Conservation (phyloP, 2,329 filamentous ascomycete species). For the Calonectria ilicicola region DNA sequence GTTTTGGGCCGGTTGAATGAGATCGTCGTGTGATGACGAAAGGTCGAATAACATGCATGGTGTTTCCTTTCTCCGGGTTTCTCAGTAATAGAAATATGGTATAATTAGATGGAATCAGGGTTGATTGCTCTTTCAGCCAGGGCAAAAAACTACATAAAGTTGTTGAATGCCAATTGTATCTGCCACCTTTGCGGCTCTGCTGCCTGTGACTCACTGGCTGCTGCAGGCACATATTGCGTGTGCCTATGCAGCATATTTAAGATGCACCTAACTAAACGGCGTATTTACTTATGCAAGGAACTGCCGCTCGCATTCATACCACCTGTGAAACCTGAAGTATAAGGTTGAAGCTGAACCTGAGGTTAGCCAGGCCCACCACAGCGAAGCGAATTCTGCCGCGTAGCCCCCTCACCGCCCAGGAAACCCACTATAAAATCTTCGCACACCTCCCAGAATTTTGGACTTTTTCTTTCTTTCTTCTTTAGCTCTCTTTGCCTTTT, state of each 20-base stretch:
- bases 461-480: constrained; percentile 46
- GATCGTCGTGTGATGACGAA: background rate
- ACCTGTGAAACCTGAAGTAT: background rate
- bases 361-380: background rate
- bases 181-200: background rate
- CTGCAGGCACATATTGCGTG: background rate
- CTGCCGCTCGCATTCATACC: background rate
- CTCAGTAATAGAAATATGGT: background rate
- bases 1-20: constrained; percentile 12
- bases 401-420: constrained; percentile 41
- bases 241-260: background rate
- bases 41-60: background rate
- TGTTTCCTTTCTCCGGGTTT: background rate
- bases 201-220: background rate
- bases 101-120: background rate
- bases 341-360: background rate
- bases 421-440: constrained; percentile 34
- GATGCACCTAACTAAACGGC: background rate
- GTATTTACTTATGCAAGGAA: background rate
- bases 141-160: too few species aligned
- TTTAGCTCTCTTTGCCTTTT: constrained; percentile 64
- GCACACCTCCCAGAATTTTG: constrained; percentile 22
- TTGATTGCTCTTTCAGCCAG: background rate
- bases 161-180: background rate
- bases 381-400: constrained; percentile 41